Evolutionary conservation across 73 alveolate species (phyloP), one percentile per base, ranked within the genome.

Genomic region (Paramecium biaurelia): DNA sequence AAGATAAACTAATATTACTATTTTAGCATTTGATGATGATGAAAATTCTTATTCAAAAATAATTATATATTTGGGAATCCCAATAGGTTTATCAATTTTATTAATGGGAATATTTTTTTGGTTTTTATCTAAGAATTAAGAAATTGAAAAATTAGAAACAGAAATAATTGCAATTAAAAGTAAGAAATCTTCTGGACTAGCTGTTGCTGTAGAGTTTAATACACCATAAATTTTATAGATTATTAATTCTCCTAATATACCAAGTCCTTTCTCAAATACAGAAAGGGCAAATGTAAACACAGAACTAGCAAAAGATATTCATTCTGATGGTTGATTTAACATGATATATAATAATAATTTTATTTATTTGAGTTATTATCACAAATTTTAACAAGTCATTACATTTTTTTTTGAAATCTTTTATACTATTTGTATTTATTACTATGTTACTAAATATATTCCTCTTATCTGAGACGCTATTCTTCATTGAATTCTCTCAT

Each of bases 381-480:
- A 53, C 30, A 53, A 53, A 4, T n/a, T 53, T 30, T 3, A 63
- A 14, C 21, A 20, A 63, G 15, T 63, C 84, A 63, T 32, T 63
- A 63, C 84, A 63, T 63, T 26, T 63, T 63, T 63, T 63, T 63
- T 32, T 63, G 45, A 63, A 63, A 63, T 63, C 84, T 63, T 26
- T 63, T 63, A 63, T 63, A 63, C 84, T 30, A 12, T 26, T 63
- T 63, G 24, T 63, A 63, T 15, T 79, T 79, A 45, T 79, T 79
- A 23, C 90, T 79, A 79, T 47, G 72, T n/a, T 45, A 41, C 26
- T 43, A 45, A 21, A 23, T 43, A 47, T 79, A 45, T 26, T 79
- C 70, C 28, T 79, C 90, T 11, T 79, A 34, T 24, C 18, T 18
- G 0, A 18, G 23, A 37, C 56, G 47, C 21, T 43, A 20, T 21